Evolutionary conservation across 192 early-diverging fungal genomes (phyloP).

Genomic region (Coemansia sp.): DNA sequence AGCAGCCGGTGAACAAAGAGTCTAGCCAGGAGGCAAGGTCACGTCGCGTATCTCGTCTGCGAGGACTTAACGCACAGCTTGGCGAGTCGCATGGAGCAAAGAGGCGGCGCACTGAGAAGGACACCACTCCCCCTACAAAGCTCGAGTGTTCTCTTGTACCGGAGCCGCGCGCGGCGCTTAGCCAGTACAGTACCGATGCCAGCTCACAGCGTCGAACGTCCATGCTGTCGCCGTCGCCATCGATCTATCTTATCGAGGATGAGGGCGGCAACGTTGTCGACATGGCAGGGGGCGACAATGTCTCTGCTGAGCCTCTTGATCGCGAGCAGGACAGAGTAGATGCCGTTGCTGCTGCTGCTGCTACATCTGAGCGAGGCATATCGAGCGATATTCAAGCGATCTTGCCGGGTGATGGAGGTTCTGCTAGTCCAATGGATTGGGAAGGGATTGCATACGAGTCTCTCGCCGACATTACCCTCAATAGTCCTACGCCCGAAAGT

Average conservation of each 20-base stretch:
- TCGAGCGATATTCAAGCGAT: background rate
- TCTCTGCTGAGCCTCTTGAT: background rate
- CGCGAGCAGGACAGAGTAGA: background rate
- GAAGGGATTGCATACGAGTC: background rate
- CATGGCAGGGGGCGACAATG: background rate
- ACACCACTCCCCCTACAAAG: background rate
- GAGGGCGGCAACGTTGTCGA: slow-evolving; percentile 5
- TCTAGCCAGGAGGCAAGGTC: background rate
- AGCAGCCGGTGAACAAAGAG: background rate
- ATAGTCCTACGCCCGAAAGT: background rate
- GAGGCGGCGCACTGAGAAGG: background rate
- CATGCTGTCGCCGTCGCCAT: background rate
- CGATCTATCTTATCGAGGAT: slow-evolving; percentile 1
- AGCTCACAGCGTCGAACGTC: background rate
- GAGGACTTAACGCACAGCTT: no score
- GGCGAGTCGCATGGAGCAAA: background rate
- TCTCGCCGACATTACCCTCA: background rate
- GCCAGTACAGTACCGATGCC: background rate
- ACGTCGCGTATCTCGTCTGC: background rate
- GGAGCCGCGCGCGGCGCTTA: background rate
- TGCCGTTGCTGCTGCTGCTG: background rate
- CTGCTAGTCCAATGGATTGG: background rate
- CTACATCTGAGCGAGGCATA: background rate
- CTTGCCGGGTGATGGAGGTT: background rate
- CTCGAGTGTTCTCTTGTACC: background rate